Evolutionary conservation across 805 yeast species (phyloP), one percentile per base, ranked within the genome.

Genomic region (Yarrowia porcina): DNA sequence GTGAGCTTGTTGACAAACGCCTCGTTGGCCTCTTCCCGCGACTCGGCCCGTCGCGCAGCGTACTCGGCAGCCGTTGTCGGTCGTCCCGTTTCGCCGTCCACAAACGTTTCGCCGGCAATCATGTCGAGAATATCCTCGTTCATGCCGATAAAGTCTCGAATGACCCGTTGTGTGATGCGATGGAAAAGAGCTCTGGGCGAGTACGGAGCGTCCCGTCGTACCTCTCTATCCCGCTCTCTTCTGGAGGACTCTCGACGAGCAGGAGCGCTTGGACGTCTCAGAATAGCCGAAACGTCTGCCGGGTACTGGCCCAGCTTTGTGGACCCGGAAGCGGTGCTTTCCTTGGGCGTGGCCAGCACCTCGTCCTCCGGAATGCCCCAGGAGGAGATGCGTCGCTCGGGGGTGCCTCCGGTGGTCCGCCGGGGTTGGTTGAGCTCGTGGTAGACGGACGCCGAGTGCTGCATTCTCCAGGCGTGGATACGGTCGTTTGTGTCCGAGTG

Each of bases 381-480:
- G 10, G 61, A 56, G 23, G 61, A 56, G 20, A 56, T 56, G n/a
- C 49, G 49, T 11, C 59, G 23, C 15, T 57, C 64, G 10, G 63
- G 57, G 11, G 56, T 56, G 5, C 33, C 41, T n/a, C 20, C 28
- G 11, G 61, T 13, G 6, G 39, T n/a, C 20, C 47, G 21, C 63
- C 68, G 69, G 4, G 72, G 64, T 28, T 67, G 65, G 61, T 67
- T 69, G 35, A 71, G 65, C 64, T 73, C 74, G 39, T 68, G 68
- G 45, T 67, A 61, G 12, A 73, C 67, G 9, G 70, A 69, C 61
- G 70, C 69, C 13, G 75, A 70, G 67, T 76, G 79, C 63, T 74
- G 76, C 20, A 76, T 65, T 23, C 79, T 65, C 80, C 80, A 76
- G 18, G 75, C 75, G 66, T 76, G 75, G 41, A 76, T 70, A 17